phyloP scores from a whole-genome alignment of 2,329 filamentous ascomycete genomes.

The Sporothrix brasiliensis region DNA sequence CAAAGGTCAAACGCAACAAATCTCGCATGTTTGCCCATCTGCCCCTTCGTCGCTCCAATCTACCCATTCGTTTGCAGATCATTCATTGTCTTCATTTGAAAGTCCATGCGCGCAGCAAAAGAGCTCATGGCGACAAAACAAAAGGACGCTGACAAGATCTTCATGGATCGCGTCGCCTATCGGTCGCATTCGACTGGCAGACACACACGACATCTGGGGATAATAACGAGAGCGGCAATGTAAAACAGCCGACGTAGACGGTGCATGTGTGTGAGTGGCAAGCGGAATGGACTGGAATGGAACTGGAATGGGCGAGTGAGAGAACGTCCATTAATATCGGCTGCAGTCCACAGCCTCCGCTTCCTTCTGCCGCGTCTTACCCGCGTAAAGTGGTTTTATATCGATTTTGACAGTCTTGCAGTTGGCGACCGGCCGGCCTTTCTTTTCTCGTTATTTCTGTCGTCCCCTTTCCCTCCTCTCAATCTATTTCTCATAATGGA shows the following conservation, averaged over 20 bases:
- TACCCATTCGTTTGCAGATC: background rate
- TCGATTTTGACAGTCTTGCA: background rate
- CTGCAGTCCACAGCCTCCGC: background rate
- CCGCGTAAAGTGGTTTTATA: constrained; percentile 21
- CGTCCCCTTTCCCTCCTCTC: background rate
- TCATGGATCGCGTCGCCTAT: too few relatives aligned
- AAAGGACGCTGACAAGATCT: background rate
- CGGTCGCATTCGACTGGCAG: too few relatives aligned
- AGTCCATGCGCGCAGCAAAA: background rate
- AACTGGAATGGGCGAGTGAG: background rate
- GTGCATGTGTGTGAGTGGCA: background rate
- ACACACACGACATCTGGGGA: background rate
- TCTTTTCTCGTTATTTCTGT: background rate
- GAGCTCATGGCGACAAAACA: background rate
- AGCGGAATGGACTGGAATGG: too few relatives aligned
- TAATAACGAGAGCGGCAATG: background rate
- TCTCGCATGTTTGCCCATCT: too few relatives aligned
- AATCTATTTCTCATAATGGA: constrained; percentile 5
- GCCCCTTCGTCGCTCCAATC: background rate
- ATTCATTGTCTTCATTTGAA: background rate
- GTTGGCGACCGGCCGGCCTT: too few relatives aligned
- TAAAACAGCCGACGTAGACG: constrained; percentile 11
- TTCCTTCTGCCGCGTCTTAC: constrained; percentile 4
- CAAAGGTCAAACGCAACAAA: background rate
- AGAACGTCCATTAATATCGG: background rate